phyloP scores from a whole-genome alignment of 306 rosid genomes.

The Vigna hirtella region DNA sequence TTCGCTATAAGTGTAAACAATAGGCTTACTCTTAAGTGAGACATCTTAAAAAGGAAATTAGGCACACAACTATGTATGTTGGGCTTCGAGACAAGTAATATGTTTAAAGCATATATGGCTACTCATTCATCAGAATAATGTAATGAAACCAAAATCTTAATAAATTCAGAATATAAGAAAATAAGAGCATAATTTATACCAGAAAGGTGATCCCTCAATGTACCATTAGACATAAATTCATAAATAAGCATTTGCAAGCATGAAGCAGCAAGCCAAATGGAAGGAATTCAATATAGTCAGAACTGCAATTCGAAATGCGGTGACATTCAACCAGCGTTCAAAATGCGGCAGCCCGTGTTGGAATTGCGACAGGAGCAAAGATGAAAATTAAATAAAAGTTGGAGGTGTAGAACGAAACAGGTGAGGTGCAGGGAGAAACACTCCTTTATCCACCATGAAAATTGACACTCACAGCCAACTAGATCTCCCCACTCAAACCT shows the following conservation, averaged over 20 bases:
- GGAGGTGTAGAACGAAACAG: too few relatives aligned
- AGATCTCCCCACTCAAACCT: too few relatives aligned
- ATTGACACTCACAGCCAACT: too few relatives aligned
- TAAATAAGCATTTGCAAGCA: slow-evolving; percentile 90
- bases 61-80: background rate
- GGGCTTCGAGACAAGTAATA: slow-evolving; percentile 18
- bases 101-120: background rate
- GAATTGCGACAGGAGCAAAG: too few relatives aligned
- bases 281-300: slow-evolving; percentile 35
- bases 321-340: too few relatives aligned
- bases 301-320: too few relatives aligned
- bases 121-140: slow-evolving; percentile 20
- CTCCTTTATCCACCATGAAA: too few relatives aligned
- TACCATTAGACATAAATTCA: slow-evolving; percentile 88
- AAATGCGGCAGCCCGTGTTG: too few relatives aligned
- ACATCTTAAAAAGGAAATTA: slow-evolving; percentile 8
- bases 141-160: background rate
- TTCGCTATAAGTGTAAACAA: slow-evolving; percentile 57
- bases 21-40: slow-evolving; percentile 23
- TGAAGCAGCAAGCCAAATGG: slow-evolving; percentile 37
- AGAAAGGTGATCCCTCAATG: slow-evolving; percentile 90
- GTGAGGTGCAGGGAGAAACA: too few relatives aligned
- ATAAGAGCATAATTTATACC: slow-evolving; percentile 56
- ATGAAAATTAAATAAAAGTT: too few relatives aligned
- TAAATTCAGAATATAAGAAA: slow-evolving; percentile 18